Base-by-base conservation (phyloP, 2,329 filamentous ascomycete genomes). In the Amauroascus niger region DNA sequence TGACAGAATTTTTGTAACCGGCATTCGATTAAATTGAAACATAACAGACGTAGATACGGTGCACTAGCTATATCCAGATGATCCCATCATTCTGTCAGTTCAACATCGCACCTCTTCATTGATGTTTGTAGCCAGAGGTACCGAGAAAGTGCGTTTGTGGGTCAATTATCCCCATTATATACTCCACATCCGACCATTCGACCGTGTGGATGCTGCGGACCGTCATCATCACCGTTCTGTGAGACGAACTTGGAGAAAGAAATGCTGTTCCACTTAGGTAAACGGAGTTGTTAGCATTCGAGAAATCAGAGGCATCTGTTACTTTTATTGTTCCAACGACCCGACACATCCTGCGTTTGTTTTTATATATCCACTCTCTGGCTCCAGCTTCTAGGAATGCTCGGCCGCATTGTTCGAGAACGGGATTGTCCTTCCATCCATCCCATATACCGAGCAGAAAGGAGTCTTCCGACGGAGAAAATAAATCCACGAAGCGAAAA, bases 401-500 rank as follows among this genome's bases (percentile, higher is more conserved):
- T 26, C 37, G 37, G 6, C 55, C 49, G 18, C 43, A 35, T 24
- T 48, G 32, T 9, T 55, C 51, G 11, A 52, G 37, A 22, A 54
- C 24, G 22, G 49, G 30, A 37, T 54, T 55, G 5, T 35, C 49
- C 11, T 16, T 8, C 48, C 52, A 57, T 14, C 49, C 50, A 3
- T 35, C 46, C 58, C 58, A 58, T 39, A 50, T 33, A 6, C 58
- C 58, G 7, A 28, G 14, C 13, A 58, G 26, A 33, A 54, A 52
- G 13, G 56, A 52, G n/a, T 33, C 45, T 14, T 37, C 33, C 7
- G 45, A 41, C 5, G 55, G 58, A 43, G 50, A 55, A 28, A 57
- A 58, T 16, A 58, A 24, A 47, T 59, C 58, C 8, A 52, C 39
- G 28, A 59, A 57, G 11, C 30, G 33, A 39, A 59, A 59, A 30